Evolutionary conservation across 2,329 filamentous ascomycete genomes (phyloP).

Genomic region (Achaetomium macrosporum): DNA sequence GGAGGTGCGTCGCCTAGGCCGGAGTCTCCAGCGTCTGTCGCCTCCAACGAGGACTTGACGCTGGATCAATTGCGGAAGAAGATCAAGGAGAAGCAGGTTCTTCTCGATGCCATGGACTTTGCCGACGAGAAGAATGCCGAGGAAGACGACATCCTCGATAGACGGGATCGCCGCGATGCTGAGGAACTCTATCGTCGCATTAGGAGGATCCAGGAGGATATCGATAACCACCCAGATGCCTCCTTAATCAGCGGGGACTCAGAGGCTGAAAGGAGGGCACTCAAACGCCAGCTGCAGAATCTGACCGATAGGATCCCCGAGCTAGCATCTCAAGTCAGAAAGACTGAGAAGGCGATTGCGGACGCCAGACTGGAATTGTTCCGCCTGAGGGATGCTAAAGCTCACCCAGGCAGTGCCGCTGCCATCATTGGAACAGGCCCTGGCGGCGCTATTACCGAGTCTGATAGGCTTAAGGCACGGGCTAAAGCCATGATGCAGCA

Average conservation of each 20-base stretch:
- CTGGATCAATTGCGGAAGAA: slow-evolving; percentile 88
- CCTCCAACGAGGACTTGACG: slow-evolving; percentile 73
- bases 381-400: slow-evolving; percentile 87
- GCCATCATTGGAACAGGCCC: slow-evolving; percentile 88
- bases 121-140: slow-evolving; percentile 85
- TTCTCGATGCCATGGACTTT: slow-evolving; percentile 94
- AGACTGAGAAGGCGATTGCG: slow-evolving; percentile 85
- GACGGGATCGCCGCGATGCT: slow-evolving; percentile 82
- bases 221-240: slow-evolving; percentile 82
- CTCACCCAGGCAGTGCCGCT: slow-evolving; percentile 72
- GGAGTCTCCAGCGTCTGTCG: slow-evolving; percentile 61
- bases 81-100: slow-evolving; percentile 87
- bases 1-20: slow-evolving; percentile 74
- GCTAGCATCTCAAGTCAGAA: slow-evolving; percentile 84
- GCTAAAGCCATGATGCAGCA: slow-evolving; percentile 99
- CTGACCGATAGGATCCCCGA: slow-evolving; percentile 87
- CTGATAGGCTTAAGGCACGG: slow-evolving; percentile 87
- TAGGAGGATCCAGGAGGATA: slow-evolving; percentile 86
- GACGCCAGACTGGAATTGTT: slow-evolving; percentile 90
- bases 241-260: slow-evolving; percentile 66
- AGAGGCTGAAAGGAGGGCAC: slow-evolving; percentile 75
- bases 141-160: slow-evolving; percentile 86
- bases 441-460: slow-evolving; percentile 83
- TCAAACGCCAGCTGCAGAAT: slow-evolving; percentile 85
- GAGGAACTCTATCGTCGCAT: slow-evolving; percentile 93